phyloP scores from a whole-genome alignment of 176 grass and related monocot genomes.

The Triticum dicoccoides region DNA sequence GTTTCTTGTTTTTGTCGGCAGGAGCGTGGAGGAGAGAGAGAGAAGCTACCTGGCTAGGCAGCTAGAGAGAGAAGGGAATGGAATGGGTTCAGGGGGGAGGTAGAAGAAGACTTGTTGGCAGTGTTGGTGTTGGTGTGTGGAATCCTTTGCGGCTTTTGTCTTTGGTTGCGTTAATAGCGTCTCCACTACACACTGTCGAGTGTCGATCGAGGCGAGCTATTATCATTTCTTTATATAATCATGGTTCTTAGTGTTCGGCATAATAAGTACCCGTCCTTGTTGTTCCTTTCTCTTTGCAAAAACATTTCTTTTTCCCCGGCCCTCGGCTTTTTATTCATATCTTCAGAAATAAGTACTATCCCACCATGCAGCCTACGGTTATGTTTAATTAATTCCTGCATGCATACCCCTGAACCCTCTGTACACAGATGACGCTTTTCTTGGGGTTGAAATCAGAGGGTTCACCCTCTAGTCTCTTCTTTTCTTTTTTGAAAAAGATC shows the following conservation, averaged over 20 bases:
- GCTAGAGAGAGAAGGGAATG: conserved; percentile 15
- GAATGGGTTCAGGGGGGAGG: conserved; percentile 12
- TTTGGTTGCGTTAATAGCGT: conserved; percentile 52
- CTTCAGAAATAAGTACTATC: conserved; percentile 4
- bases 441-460: background rate
- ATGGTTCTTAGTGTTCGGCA: conserved; percentile 18
- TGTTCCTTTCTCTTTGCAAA: background rate
- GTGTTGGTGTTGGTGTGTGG: conserved; percentile 19
- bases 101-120: conserved; percentile 42
- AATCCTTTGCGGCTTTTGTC: conserved; percentile 52
- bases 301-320: background rate
- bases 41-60: background rate
- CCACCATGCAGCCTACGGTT: background rate
- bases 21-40: background rate
- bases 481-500: background rate
- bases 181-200: conserved; percentile 63
- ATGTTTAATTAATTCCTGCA: background rate
- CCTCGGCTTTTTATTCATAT: background rate
- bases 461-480: background rate
- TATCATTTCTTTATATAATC: conserved; percentile 27
- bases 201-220: conserved; percentile 10
- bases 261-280: conserved; percentile 19
- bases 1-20: background rate
- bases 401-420: background rate
- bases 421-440: background rate